Evolutionary conservation across 2,329 filamentous ascomycete genomes (phyloP).

Genomic region (Tolypocladium tundrense): DNA sequence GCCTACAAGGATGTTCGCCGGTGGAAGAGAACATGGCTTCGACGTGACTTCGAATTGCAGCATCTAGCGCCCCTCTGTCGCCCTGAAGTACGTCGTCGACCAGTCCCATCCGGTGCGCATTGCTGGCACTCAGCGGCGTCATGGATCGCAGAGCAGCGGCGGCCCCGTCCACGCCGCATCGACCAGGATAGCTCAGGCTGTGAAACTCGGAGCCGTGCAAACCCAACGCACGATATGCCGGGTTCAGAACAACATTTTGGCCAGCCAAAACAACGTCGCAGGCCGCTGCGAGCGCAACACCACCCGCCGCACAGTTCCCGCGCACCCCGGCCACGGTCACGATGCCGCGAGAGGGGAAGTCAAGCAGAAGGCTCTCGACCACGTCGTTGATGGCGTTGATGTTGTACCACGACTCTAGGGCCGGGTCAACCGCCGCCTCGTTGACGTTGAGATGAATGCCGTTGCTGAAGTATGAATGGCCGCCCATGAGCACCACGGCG

Average conservation of each 20-base stretch:
- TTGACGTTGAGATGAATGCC: constrained; percentile 33
- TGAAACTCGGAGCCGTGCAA: constrained; percentile 30
- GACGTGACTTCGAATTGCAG: constrained; percentile 23
- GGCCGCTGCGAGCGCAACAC: constrained; percentile 25
- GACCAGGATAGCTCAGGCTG: constrained; percentile 25
- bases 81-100: constrained; percentile 28
- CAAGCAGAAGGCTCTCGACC: constrained; percentile 24
- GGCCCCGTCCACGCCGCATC: constrained; percentile 20
- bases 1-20: neutral
- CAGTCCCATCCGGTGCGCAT: constrained; percentile 25
- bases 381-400: constrained; percentile 34
- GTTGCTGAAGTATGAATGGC: constrained; percentile 28
- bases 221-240: constrained; percentile 27
- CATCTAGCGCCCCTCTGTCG: constrained; percentile 19
- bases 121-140: constrained; percentile 24
- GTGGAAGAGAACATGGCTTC: constrained; percentile 9
- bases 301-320: constrained; percentile 31
- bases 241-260: constrained; percentile 26
- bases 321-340: constrained; percentile 26
- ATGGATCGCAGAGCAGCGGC: constrained; percentile 22
- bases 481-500: constrained; percentile 28
- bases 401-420: constrained; percentile 29
- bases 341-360: constrained; percentile 23
- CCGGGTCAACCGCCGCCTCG: constrained; percentile 24
- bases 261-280: constrained; percentile 26